Conservation (phyloP, 2,329 filamentous ascomycete genomes). For the Aspergillus awamori region DNA sequence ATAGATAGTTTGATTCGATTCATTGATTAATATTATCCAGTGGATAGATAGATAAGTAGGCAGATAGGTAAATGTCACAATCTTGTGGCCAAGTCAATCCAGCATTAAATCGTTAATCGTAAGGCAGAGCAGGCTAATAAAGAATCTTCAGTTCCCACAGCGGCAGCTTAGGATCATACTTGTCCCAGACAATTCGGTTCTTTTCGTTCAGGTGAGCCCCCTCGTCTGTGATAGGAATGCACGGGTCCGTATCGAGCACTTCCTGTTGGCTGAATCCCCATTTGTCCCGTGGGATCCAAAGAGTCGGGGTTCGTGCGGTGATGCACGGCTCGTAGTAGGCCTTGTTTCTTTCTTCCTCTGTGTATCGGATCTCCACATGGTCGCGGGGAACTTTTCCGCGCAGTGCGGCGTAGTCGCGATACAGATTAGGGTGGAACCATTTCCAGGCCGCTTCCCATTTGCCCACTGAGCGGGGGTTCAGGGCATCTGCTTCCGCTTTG, state of each 20-base stretch:
- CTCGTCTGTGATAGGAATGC: slow-evolving; percentile 80
- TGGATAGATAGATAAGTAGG: not conserved
- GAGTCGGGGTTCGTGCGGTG: slow-evolving; percentile 60
- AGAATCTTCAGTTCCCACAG: slow-evolving; percentile 58
- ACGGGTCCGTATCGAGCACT: slow-evolving; percentile 68
- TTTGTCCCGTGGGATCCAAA: slow-evolving; percentile 81
- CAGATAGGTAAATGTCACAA: not conserved
- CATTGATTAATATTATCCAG: too few relatives aligned
- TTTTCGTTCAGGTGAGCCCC: slow-evolving; percentile 71
- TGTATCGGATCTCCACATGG: slow-evolving; percentile 62
- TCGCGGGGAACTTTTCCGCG: slow-evolving; percentile 67
- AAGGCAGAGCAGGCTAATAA: slow-evolving; percentile 38
- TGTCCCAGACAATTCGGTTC: slow-evolving; percentile 65
- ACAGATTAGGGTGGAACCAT: slow-evolving; percentile 71
- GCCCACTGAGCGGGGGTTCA: not conserved
- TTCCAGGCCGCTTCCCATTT: slow-evolving; percentile 33
- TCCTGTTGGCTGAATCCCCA: slow-evolving; percentile 76
- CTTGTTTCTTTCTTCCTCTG: slow-evolving; percentile 61
- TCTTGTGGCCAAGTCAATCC: not conserved
- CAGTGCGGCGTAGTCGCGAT: slow-evolving; percentile 73
- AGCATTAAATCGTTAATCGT: not conserved
- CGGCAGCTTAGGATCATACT: slow-evolving; percentile 59
- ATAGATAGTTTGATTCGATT: too few relatives aligned
- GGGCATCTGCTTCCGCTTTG: slow-evolving; percentile 32
- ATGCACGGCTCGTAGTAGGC: slow-evolving; percentile 77